Percentiles rank a stretch among this genome's conserved stretches.
Conservation (phyloP, 345 rosid species). For the Salix dunnii region DNA sequence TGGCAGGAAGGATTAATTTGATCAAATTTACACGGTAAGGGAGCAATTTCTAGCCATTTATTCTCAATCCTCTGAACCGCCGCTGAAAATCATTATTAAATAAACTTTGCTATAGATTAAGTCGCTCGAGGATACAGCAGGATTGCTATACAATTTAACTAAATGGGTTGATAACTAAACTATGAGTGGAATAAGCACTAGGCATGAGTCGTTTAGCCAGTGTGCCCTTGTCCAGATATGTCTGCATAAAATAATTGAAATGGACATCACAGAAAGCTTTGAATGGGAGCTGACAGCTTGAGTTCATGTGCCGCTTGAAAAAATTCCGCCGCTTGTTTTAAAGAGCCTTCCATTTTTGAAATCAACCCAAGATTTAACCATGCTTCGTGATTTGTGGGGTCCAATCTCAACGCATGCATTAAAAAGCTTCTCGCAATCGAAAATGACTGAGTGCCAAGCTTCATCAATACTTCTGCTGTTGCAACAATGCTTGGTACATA, state of each 20-base stretch:
- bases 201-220: not conserved
- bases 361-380: slow-evolving; percentile 84
- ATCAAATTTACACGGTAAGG: not conserved
- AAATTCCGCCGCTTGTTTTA: slow-evolving; percentile 78
- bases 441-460: slow-evolving; percentile 49
- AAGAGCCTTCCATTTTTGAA: slow-evolving; percentile 72
- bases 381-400: slow-evolving; percentile 70
- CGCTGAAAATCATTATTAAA: not conserved
- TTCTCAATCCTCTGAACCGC: not conserved
- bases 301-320: slow-evolving; percentile 93
- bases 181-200: not conserved
- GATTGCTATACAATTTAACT: slow-evolving; percentile 15
- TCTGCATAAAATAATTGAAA: slow-evolving; percentile 8
- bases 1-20: not conserved
- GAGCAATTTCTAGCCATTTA: not conserved
- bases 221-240: not conserved
- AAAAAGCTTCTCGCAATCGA: slow-evolving; percentile 77
- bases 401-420: slow-evolving; percentile 73
- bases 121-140: not conserved
- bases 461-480: slow-evolving; percentile 65
- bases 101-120: not conserved
- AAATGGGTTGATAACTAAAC: not conserved
- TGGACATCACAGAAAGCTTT: slow-evolving; percentile 38
- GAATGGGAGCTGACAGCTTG: slow-evolving; percentile 66
- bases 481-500: slow-evolving; percentile 78